Percentiles rank a stretch among this genome's conserved stretches.
phyloP scores from a whole-genome alignment of 2,329 filamentous ascomycete species.

The Penicillium sp. region DNA sequence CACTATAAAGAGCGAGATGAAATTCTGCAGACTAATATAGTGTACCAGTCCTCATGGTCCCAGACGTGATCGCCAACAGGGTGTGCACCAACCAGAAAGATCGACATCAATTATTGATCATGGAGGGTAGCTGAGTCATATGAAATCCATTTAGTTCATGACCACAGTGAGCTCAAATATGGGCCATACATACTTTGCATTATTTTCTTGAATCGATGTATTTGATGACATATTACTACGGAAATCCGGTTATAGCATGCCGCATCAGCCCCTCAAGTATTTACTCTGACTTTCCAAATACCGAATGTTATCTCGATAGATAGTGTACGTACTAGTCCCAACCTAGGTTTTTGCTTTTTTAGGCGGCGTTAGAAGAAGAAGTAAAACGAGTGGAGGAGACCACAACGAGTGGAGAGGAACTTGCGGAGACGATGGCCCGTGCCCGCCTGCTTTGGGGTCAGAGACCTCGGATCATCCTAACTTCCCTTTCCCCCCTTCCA shows the following conservation, averaged over 20 bases:
- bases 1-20: constrained; percentile 6
- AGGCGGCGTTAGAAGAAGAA: not conserved
- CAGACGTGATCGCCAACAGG: constrained; percentile 19
- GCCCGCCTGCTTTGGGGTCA: constrained; percentile 1
- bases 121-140: not conserved
- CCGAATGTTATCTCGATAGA: not conserved
- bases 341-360: not conserved
- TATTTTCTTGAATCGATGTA: not conserved
- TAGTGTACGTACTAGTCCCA: not conserved
- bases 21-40: constrained; percentile 15
- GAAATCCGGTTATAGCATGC: constrained; percentile 6
- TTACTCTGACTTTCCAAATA: not conserved
- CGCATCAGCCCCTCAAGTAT: not conserved
- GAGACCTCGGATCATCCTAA: not conserved
- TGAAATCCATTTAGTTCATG: not conserved
- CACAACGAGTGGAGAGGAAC: not conserved
- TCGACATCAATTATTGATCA: constrained; percentile 2
- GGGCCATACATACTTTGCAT: no score
- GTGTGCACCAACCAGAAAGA: constrained; percentile 20
- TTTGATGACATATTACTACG: not conserved
- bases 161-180: not conserved
- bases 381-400: not conserved
- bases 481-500: constrained; percentile 1
- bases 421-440: constrained; percentile 8
- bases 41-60: not conserved